Evolutionary conservation across 2,329 filamentous ascomycete species (phyloP), one percentile per base, ranked within the genome.

Genomic region (Chalara sp.): DNA sequence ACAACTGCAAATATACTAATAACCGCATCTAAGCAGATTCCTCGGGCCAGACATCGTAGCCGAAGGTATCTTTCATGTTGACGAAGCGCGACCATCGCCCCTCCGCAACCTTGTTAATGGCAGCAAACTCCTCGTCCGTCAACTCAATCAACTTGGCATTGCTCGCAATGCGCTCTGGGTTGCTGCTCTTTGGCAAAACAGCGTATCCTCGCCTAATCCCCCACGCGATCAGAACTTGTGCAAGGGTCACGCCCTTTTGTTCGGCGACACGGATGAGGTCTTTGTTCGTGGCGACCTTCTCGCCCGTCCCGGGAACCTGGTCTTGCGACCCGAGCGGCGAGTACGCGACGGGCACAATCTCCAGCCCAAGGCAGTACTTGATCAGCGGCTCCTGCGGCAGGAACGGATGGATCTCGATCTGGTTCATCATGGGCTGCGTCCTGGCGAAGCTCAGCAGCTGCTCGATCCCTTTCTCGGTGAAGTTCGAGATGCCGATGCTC

Each of bases 41-140:
- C 62, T 83, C 78, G 0, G 81, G 75, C 81, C 81, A 84, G 46
- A 88, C 78, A 60, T 89, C 75, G 65, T 86, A 87, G 6, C 86
- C 86, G 66, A 89, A 89, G 1, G 83, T 87, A 57, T 87, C 84
- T 75, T 87, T 89, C 85, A 89, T 89, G 71, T 89, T 88, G 53
- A 89, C 85, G 62, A 89, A 89, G 37, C 86, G 79, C 30, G 77
- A 79, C 67, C 86, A 81, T 47, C 84, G 75, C 35, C 81, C 80
- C 64, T 79, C 74, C 1, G 84, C 83, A 6, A 88, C 83, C 54
- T 73, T 67, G 58, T 76, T 71, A 11, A 84, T 71, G 48, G 69
- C 71, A 64, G 76, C 73, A 55, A 84, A 64, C 57, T 90, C 86
- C 41, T 79, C 76, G 7, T 71, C 73, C 57, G 82, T 80, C 50